Percentiles rank a stretch among this genome's conserved stretches.
phyloP scores from a whole-genome alignment of 257 asterid genomes.

The Solanum chiquidenum region DNA sequence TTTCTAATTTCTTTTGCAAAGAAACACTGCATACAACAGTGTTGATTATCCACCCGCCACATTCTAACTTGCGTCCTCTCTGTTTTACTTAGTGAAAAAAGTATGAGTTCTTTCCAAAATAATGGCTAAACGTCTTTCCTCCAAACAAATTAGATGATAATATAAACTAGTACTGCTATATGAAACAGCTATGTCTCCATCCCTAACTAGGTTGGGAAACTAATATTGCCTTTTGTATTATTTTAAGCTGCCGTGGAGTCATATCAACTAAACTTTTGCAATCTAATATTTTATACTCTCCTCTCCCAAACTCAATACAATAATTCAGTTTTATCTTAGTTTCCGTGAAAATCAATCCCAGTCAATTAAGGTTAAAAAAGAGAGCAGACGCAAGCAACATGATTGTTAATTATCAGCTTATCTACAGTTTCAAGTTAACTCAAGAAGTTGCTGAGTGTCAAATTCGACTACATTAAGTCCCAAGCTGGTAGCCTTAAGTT shows the following conservation, averaged over 20 bases:
- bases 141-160: background rate
- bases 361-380: background rate
- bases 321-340: background rate
- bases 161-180: background rate
- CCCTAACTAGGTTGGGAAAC: background rate
- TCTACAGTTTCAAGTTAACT: background rate
- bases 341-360: background rate
- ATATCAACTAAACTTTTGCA: background rate
- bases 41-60: background rate
- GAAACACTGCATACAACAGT: background rate
- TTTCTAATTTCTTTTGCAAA: background rate
- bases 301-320: background rate
- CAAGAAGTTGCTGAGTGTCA: background rate
- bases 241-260: background rate
- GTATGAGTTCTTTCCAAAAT: background rate
- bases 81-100: background rate
- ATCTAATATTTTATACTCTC: background rate
- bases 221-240: background rate
- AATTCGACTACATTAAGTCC: background rate
- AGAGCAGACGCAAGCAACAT: background rate
- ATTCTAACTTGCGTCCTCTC: background rate
- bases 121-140: background rate
- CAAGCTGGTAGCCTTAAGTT: background rate
- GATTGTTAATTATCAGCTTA: background rate
- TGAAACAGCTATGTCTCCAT: background rate